These are phyloP conservation scores for Exophiala aquamarina DNA, from an alignment of 2,329 filamentous ascomycete genomes.

Conservation along the genomic window DNA sequence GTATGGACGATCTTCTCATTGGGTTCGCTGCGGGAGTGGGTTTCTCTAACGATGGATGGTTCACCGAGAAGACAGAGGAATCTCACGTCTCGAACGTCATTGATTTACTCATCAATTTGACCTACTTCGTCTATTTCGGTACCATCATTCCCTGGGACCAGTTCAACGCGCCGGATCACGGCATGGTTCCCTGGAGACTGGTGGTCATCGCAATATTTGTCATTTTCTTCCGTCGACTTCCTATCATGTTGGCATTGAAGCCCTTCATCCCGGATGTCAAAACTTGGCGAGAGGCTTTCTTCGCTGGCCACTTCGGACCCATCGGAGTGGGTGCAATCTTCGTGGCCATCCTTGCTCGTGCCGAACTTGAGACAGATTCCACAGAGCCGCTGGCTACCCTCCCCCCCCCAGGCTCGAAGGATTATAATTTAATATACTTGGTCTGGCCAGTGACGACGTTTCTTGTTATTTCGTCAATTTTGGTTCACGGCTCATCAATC, in stretches of 20 bases:
- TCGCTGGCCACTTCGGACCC: constrained; percentile 95
- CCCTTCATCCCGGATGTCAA: constrained; percentile 95
- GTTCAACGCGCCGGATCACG: constrained; percentile 74
- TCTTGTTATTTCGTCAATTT: constrained; percentile 87
- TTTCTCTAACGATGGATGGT: constrained; percentile 99
- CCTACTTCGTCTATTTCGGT: constrained; percentile 97
- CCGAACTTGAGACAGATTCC: constrained; percentile 76
- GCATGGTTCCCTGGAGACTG: constrained; percentile 81
- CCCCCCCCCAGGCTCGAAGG: constrained; percentile 50
- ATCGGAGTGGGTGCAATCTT: constrained; percentile 98
- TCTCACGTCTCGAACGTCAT: constrained; percentile 99
- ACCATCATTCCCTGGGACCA: constrained; percentile 95
- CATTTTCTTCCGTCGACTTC: constrained; percentile 92
- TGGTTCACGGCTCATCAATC: constrained; percentile 96
- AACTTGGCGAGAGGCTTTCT: constrained; percentile 95
- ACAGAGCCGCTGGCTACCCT: constrained; percentile 73
- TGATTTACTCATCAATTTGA: constrained; percentile 91
- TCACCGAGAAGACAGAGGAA: constrained; percentile 96
- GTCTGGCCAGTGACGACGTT: constrained; percentile 98
- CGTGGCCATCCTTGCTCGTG: constrained; percentile 85
- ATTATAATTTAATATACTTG: constrained; percentile 72
- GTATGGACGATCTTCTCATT: constrained; percentile 89
- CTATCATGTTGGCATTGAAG: constrained; percentile 88
- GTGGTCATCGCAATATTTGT: constrained; percentile 94
- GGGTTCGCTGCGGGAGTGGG: constrained; percentile 96